Percentiles rank a stretch among this genome's conserved stretches.
phyloP scores from a whole-genome alignment of 495 filamentous ascomycete genomes.

The Sporormia fimetaria region DNA sequence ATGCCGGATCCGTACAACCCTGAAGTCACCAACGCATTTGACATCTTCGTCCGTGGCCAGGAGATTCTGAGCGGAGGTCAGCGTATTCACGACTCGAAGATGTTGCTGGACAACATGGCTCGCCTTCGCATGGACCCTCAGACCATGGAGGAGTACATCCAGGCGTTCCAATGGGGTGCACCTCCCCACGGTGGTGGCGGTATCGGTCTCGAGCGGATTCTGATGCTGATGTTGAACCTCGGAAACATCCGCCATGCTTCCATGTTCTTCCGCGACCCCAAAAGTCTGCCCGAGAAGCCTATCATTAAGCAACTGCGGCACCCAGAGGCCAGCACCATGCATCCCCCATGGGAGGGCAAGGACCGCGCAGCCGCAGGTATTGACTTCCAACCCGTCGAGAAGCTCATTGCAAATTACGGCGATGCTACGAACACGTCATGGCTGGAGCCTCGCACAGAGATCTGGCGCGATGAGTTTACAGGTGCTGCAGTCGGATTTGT shows the following conservation, averaged over 20 bases:
- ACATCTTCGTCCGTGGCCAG: slow-evolving; percentile 89
- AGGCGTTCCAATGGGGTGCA: slow-evolving; percentile 76
- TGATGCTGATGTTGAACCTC: slow-evolving; percentile 72
- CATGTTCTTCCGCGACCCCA: slow-evolving; percentile 73
- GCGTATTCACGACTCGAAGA: slow-evolving; percentile 70
- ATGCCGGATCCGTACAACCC: slow-evolving; percentile 72
- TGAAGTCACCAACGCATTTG: slow-evolving; percentile 77
- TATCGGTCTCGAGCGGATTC: slow-evolving; percentile 75
- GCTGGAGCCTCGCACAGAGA: slow-evolving; percentile 69
- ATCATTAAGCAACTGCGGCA: slow-evolving; percentile 50
- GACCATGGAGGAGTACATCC: slow-evolving; percentile 76
- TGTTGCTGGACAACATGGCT: slow-evolving; percentile 68
- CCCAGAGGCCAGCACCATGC: slow-evolving; percentile 64
- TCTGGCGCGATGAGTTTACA: slow-evolving; percentile 66
- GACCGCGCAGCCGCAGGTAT: slow-evolving; percentile 38
- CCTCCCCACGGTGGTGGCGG: slow-evolving; percentile 86
- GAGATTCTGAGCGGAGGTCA: slow-evolving; percentile 88
- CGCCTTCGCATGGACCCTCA: slow-evolving; percentile 61
- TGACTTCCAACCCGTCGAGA: slow-evolving; percentile 59
- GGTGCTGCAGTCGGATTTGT: slow-evolving; percentile 74
- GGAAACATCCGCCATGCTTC: slow-evolving; percentile 85
- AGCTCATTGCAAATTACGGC: slow-evolving; percentile 80
- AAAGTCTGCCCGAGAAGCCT: slow-evolving; percentile 54
- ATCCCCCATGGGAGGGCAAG: slow-evolving; percentile 46
- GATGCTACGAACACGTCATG: slow-evolving; percentile 81